Percentiles rank a stretch among this genome's conserved stretches.
Evolutionary conservation across 2,329 filamentous ascomycete genomes (phyloP).

Genomic region (Parafenestella ontariensis): DNA sequence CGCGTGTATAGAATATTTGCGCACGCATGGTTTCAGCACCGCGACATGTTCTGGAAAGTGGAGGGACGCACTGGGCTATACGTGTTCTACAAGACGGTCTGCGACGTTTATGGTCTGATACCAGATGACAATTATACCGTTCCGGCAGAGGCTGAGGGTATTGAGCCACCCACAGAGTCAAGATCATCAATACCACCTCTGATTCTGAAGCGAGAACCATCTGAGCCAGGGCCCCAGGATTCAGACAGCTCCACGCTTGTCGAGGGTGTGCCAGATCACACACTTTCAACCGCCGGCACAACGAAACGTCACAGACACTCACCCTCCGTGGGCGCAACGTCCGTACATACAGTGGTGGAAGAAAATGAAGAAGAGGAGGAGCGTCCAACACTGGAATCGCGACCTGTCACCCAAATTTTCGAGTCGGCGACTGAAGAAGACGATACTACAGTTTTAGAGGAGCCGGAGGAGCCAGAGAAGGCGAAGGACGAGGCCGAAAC

Average conservation of each 20-base stretch:
- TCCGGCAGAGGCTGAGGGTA: slow-evolving; percentile 87
- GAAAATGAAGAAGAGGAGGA: slow-evolving; percentile 75
- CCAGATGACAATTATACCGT: slow-evolving; percentile 96
- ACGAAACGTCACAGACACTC: slow-evolving; percentile 85
- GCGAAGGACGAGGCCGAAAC: slow-evolving; percentile 23
- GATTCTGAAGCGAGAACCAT: slow-evolving; percentile 48
- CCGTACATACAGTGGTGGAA: slow-evolving; percentile 82
- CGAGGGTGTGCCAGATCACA: slow-evolving; percentile 49
- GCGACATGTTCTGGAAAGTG: slow-evolving; percentile 92
- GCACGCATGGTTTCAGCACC: slow-evolving; percentile 98
- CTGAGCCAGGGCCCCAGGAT: slow-evolving; percentile 28
- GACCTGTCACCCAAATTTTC: slow-evolving; percentile 26
- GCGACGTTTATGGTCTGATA: slow-evolving; percentile 87
- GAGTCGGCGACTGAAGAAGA: slow-evolving; percentile 20
- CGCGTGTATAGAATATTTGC: slow-evolving; percentile 96
- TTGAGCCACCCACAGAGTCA: slow-evolving; percentile 59
- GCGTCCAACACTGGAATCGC: slow-evolving; percentile 14
- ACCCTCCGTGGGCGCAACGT: slow-evolving; percentile 74
- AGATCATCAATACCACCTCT: slow-evolving; percentile 33
- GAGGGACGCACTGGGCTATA: slow-evolving; percentile 92
- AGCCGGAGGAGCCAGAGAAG: slow-evolving; percentile 23
- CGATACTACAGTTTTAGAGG: slow-evolving; percentile 21
- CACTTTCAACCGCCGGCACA: slow-evolving; percentile 67
- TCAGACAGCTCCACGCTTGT: slow-evolving; percentile 26
- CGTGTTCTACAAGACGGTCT: slow-evolving; percentile 95